Evolutionary conservation across 2,329 filamentous ascomycete genomes (phyloP).

Genomic region (Blumeria graminis): DNA sequence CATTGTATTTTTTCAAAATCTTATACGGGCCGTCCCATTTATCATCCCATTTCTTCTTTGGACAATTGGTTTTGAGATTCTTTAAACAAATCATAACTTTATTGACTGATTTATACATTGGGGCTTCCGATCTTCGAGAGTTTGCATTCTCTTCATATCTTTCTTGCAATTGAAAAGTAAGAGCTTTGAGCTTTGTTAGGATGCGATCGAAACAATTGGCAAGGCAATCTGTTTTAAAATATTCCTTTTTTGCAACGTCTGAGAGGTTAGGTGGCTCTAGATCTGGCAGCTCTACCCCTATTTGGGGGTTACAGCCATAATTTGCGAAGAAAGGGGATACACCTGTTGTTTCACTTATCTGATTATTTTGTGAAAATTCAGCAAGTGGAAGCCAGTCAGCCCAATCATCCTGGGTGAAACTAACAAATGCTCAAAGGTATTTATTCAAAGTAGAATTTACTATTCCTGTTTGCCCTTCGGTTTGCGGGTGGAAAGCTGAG

Average conservation of each 20-base stretch:
- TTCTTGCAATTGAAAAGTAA: neutral
- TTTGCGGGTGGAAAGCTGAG: constrained; percentile 5
- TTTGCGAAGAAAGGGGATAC: constrained; percentile 6
- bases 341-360: constrained; percentile 1
- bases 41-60: constrained; percentile 1
- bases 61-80: constrained; percentile 1
- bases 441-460: constrained; percentile 2
- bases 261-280: neutral
- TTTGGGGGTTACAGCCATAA: constrained; percentile 1
- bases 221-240: neutral
- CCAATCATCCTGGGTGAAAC: constrained; percentile 6
- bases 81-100: neutral
- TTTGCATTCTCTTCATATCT: neutral
- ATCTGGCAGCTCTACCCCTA: neutral
- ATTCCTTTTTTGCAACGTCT: neutral
- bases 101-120: neutral
- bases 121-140: neutral
- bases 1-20: neutral
- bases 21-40: neutral
- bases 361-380: constrained; percentile 6
- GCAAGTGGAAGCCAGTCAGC: constrained; percentile 4
- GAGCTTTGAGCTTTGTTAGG: neutral
- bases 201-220: neutral
- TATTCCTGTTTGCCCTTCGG: constrained; percentile 6
- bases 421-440: constrained; percentile 4